Conservation (phyloP, 169 alveolate species). For the Toxoplasma gondii region DNA sequence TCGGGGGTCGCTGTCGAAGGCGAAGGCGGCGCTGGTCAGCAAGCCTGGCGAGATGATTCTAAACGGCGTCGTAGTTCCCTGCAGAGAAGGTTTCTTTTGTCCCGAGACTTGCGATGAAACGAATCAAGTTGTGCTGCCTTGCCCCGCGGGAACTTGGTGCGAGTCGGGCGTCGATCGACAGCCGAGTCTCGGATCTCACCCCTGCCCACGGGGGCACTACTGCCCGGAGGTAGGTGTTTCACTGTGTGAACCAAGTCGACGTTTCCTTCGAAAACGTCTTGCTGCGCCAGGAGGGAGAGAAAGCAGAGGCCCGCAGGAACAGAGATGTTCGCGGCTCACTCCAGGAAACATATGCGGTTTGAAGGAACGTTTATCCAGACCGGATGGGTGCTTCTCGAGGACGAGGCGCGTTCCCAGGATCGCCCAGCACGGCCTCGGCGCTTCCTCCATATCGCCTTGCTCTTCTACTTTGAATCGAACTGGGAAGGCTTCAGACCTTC, state of each 20-base stretch:
- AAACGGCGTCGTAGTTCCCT: not conserved
- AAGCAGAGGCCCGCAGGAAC: not conserved
- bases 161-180: not conserved
- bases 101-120: not conserved
- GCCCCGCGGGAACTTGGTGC: conserved; percentile 15
- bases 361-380: too few species aligned
- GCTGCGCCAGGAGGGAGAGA: not conserved
- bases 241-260: not conserved
- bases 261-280: not conserved
- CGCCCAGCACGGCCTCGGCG: too few species aligned
- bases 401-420: too few species aligned
- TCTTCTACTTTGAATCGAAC: too few species aligned
- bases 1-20: not conserved
- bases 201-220: conserved; percentile 40
- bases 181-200: conserved; percentile 28
- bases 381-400: too few species aligned
- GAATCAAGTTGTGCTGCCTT: not conserved
- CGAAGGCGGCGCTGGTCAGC: not conserved
- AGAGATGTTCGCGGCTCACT: not conserved
- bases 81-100: not conserved
- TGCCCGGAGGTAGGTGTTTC: not conserved
- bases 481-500: too few species aligned
- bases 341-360: not conserved
- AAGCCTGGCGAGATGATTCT: not conserved
- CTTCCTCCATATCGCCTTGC: too few species aligned